Conservation (phyloP, 2,329 filamentous ascomycete species). For the Pseudodiploospora longispora region DNA sequence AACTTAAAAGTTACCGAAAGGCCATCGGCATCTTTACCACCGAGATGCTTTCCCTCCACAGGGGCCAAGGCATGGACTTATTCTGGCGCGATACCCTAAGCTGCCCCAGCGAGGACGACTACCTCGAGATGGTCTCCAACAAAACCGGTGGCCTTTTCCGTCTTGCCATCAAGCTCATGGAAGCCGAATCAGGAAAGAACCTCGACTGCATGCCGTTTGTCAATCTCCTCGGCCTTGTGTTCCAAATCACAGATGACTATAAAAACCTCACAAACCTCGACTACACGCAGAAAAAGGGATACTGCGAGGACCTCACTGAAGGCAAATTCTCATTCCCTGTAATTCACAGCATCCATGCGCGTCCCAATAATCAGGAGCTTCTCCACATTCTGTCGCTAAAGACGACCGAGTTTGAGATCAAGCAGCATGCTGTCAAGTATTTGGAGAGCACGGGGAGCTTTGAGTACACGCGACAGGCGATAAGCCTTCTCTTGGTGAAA, state of each 20-base stretch:
- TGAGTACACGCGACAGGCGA: neutral
- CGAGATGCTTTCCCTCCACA: constrained; percentile 69
- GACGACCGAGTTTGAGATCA: neutral
- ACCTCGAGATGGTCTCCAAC: constrained; percentile 77
- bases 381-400: neutral
- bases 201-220: constrained; percentile 5
- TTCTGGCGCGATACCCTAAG: constrained; percentile 75
- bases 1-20: constrained; percentile 52
- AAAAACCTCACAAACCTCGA: constrained; percentile 5
- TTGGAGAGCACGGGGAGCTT: neutral
- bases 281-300: constrained; percentile 7
- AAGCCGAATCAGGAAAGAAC: constrained; percentile 47
- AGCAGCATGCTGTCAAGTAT: neutral
- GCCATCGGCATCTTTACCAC: constrained; percentile 60
- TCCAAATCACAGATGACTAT: constrained; percentile 10
- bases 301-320: constrained; percentile 7
- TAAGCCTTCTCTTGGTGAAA: too few relatives aligned
- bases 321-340: constrained; percentile 10
- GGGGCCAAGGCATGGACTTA: constrained; percentile 78
- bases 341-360: constrained; percentile 6
- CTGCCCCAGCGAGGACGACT: constrained; percentile 72
- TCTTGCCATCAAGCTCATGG: constrained; percentile 74
- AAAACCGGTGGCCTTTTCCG: constrained; percentile 78
- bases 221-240: constrained; percentile 1
- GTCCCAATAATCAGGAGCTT: neutral